A percentile compares a stretch with the other conserved stretches of the same genome.
These are phyloP conservation scores for Axilococcus clingmanii DNA, from an alignment of 139 green algal genomes.

Conservation along the genomic window DNA sequence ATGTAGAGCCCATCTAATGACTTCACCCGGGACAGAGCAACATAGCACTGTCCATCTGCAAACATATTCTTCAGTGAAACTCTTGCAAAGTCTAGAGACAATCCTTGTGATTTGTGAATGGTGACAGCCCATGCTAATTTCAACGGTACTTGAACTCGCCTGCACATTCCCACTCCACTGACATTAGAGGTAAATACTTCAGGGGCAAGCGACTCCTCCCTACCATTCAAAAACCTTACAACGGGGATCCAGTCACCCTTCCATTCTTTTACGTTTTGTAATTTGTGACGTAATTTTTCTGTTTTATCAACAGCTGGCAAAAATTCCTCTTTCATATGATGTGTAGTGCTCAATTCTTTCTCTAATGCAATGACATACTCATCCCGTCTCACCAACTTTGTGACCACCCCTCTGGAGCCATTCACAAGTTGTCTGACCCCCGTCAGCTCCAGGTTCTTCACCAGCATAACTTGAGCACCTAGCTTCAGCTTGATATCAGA, in stretches of 20 bases:
- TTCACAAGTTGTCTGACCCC: slow-evolving; percentile 46
- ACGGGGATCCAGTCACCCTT: slow-evolving; percentile 24
- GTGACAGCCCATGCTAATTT: slow-evolving; percentile 54
- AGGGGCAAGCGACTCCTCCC: too few relatives aligned
- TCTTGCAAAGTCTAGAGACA: slow-evolving; percentile 54
- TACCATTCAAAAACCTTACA: too few relatives aligned
- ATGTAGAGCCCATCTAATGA: slow-evolving; percentile 34
- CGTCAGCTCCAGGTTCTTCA: slow-evolving; percentile 33
- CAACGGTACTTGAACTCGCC: slow-evolving; percentile 41
- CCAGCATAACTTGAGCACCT: slow-evolving; percentile 43
- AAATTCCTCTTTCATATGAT: neutral
- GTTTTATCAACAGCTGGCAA: slow-evolving; percentile 21
- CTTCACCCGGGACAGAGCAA: slow-evolving; percentile 47
- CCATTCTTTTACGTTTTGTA: neutral
- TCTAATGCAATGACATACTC: too few relatives aligned
- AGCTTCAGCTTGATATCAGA: slow-evolving; percentile 41
- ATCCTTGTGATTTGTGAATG: slow-evolving; percentile 65
- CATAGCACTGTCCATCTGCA: slow-evolving; percentile 62
- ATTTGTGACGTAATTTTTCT: neutral
- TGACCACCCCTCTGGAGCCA: slow-evolving; percentile 52
- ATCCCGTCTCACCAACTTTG: slow-evolving; percentile 37
- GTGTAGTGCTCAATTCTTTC: too few relatives aligned
- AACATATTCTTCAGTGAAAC: slow-evolving; percentile 41
- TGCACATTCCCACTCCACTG: slow-evolving; percentile 11
- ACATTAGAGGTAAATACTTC: slow-evolving; percentile 26